Conservation (phyloP, 2,329 filamentous ascomycete genomes). For the Bipolaris sorokiniana region DNA sequence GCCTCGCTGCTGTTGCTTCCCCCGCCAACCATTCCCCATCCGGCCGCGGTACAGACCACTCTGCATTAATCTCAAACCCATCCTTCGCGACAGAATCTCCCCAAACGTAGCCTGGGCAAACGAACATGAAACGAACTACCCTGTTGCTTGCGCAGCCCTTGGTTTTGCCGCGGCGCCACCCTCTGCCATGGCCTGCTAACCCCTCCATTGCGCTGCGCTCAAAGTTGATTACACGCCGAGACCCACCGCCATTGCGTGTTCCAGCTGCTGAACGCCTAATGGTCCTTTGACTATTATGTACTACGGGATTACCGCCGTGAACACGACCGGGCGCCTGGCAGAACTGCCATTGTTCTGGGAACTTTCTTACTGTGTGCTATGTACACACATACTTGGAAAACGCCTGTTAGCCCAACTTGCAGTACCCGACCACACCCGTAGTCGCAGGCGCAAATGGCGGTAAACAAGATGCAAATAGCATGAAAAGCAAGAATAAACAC, state of each 20-base stretch:
- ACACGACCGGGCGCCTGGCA: background rate
- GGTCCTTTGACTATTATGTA: background rate
- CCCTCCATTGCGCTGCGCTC: background rate
- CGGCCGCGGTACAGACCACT: conserved; percentile 3
- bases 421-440: background rate
- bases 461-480: background rate
- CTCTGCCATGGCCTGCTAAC: background rate
- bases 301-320: background rate
- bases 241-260: conserved; percentile 1
- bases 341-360: background rate
- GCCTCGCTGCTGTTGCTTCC: background rate
- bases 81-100: conserved; percentile 8
- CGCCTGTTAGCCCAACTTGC: background rate
- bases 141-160: conserved; percentile 13
- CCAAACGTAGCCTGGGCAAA: conserved; percentile 1
- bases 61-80: conserved; percentile 21
- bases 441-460: background rate
- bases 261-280: background rate
- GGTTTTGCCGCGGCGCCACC: conserved; percentile 3
- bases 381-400: background rate
- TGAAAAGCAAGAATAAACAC: too few relatives aligned
- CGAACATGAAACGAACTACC: conserved; percentile 19
- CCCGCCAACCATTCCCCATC: conserved; percentile 1
- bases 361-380: background rate
- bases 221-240: background rate